A percentile compares a stretch with the other conserved stretches of the same genome.
Evolutionary conservation across 768 basidiomycete genomes (phyloP).

Genomic region (Lactarius quietus): DNA sequence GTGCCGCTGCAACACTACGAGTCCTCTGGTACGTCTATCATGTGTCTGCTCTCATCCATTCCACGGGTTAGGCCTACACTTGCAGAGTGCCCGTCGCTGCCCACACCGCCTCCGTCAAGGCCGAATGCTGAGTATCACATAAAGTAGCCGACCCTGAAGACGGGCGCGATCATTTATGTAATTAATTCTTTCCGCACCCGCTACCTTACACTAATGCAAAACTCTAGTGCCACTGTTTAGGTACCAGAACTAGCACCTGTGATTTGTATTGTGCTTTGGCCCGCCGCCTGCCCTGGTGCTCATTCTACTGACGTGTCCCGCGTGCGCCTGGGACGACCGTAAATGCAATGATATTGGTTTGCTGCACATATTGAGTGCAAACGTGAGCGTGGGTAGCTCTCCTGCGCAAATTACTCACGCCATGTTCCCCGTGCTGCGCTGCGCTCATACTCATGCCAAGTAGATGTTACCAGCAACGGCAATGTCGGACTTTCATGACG

Average conservation of each 20-base stretch:
- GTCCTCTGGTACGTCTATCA: conserved; percentile 10
- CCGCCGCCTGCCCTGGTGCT: conserved; percentile 3
- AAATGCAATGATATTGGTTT: conserved; percentile 20
- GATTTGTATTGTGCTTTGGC: conserved; percentile 8
- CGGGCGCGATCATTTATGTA: conserved; percentile 23
- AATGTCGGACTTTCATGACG: too few species aligned
- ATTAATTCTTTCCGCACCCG: not conserved
- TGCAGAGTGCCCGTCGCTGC: conserved; percentile 21
- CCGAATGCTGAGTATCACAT: conserved; percentile 21
- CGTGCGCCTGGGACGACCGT: conserved; percentile 24
- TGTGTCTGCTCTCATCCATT: not conserved
- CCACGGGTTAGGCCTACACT: conserved; percentile 8
- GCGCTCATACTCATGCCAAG: not conserved
- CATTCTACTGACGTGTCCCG: conserved; percentile 17
- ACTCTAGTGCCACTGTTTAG: conserved; percentile 19
- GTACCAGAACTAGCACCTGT: conserved; percentile 22
- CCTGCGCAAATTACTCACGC: conserved; percentile 11
- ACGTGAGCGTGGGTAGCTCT: conserved; percentile 14
- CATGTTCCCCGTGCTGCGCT: not conserved
- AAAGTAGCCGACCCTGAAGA: conserved; percentile 24
- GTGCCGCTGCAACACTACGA: too few species aligned
- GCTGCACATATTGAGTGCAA: conserved; percentile 22
- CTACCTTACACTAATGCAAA: not conserved
- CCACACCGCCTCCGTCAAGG: conserved; percentile 23
- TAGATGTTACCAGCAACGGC: too few species aligned